Evolutionary conservation across 2,329 filamentous ascomycete species (phyloP), one percentile per base, ranked within the genome.

Genomic region (Epichloe festucae): DNA sequence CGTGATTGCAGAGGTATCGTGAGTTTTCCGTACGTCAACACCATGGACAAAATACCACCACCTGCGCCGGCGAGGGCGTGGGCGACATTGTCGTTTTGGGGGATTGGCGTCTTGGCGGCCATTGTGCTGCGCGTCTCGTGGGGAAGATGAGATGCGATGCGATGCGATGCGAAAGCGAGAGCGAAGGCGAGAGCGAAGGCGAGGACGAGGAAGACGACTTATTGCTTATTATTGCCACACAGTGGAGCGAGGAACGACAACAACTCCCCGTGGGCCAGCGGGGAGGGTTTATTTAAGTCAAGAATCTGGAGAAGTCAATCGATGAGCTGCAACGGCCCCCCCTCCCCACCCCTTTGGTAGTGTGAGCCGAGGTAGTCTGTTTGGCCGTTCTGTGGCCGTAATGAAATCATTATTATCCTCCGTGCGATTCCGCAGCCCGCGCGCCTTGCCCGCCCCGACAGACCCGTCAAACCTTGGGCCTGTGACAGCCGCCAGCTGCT

Each of bases 51-150:
- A 53, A 98, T 84, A 54, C 93, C 93, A 59, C 93, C 93, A 59
- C 93, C 93, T 48, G 90, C 88, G 58, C 91, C 91, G 52, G 90
- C 88, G 53, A 97, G 80, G 55, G 91, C 91, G 72, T 97, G 91
- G 52, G 91, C 89, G 65, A 97, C 89, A 75, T 96, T 96, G 76
- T 97, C 91, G 66, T 90, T 93, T 63, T 94, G 89, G 56, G 90
- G 88, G 45, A 85, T 73, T 46, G 81, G 78, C 45, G 82, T 74
- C 59, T 84, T 84, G 49, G 76, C 67, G 54, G 69, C 63, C 64
- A 67, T 65, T 48, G 40, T 54, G 31, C 2, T 54, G 31, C 2
- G 15, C 31, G 31, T 27, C 2, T 31, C 11, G 35, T 15, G n/a
- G 23, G 46, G 10, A 12, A 31, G 10, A 3, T 27, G 21, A 1